Evolutionary conservation across 495 filamentous ascomycete species (phyloP).

Genomic region (Penicillium diatomitis): DNA sequence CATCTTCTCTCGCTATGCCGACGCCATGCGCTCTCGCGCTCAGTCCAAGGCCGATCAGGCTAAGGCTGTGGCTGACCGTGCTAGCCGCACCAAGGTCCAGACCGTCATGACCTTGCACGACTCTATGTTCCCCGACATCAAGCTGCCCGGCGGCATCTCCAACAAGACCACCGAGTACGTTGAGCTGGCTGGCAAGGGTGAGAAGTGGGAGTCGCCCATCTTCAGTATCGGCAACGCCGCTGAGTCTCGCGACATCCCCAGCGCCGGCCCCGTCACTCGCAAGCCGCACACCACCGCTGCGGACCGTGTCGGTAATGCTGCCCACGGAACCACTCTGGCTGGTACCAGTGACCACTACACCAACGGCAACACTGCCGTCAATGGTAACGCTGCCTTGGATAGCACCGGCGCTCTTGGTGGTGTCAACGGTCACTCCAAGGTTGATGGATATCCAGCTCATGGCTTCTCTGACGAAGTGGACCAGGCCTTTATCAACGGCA

Average conservation of each 20-base stretch:
- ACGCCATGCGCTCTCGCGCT: slow-evolving; percentile 64
- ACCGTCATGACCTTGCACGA: slow-evolving; percentile 82
- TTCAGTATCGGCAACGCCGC: slow-evolving; percentile 79
- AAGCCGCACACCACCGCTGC: slow-evolving; percentile 46
- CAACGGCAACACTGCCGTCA: too few relatives aligned
- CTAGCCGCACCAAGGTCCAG: slow-evolving; percentile 53
- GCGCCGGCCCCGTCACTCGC: slow-evolving; percentile 51
- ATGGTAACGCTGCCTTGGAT: too few relatives aligned
- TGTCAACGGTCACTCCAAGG: slow-evolving; percentile 9
- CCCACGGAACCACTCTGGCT: background rate
- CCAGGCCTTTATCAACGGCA: slow-evolving; percentile 38
- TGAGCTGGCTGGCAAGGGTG: slow-evolving; percentile 76
- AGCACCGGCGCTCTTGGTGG: slow-evolving; percentile 4
- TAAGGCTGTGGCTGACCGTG: slow-evolving; percentile 42
- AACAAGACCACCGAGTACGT: slow-evolving; percentile 93
- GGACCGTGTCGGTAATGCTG: slow-evolving; percentile 6
- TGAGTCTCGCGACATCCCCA: slow-evolving; percentile 61
- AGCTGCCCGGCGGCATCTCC: slow-evolving; percentile 82
- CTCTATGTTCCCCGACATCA: slow-evolving; percentile 80
- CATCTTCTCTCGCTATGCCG: slow-evolving; percentile 78
- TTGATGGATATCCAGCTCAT: slow-evolving; percentile 19
- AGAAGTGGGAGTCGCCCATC: slow-evolving; percentile 90
- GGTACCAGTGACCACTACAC: slow-evolving; percentile 3
- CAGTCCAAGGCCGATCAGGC: slow-evolving; percentile 67
- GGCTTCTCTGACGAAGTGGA: slow-evolving; percentile 49